These are phyloP conservation scores for Polyplosphaeria fusca DNA, from an alignment of 495 filamentous ascomycete genomes.

Conservation along the genomic window DNA sequence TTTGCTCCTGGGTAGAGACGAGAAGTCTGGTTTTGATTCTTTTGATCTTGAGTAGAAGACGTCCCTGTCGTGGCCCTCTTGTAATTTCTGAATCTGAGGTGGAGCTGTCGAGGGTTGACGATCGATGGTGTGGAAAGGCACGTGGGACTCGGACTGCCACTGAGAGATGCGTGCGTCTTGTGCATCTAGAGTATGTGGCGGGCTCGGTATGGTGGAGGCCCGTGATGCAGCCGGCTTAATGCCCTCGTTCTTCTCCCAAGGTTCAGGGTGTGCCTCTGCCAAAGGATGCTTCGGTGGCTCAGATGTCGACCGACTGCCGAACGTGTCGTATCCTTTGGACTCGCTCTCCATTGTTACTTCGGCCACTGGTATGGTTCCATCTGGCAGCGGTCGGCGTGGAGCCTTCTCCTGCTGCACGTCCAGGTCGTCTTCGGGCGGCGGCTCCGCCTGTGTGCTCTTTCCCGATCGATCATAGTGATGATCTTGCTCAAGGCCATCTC, in stretches of 20 bases:
- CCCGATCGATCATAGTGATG: slow-evolving; percentile 44
- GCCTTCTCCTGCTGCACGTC: slow-evolving; percentile 46
- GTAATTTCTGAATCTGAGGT: slow-evolving; percentile 32
- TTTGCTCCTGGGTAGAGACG: slow-evolving; percentile 57
- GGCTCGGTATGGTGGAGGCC: slow-evolving; percentile 37
- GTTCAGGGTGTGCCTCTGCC: slow-evolving; percentile 2
- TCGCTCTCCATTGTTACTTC: slow-evolving; percentile 7
- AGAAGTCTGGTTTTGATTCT: slow-evolving; percentile 47
- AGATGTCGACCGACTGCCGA: slow-evolving; percentile 19
- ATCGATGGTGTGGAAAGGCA: slow-evolving; percentile 50
- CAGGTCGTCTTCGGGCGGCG: slow-evolving; percentile 37
- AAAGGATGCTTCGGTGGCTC: slow-evolving; percentile 35
- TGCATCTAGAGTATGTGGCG: slow-evolving; percentile 6
- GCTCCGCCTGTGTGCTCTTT: slow-evolving; percentile 35
- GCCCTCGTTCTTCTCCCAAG: slow-evolving; percentile 11
- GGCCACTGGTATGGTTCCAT: slow-evolving; percentile 45
- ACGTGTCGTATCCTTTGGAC: slow-evolving; percentile 26
- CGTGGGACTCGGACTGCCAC: slow-evolving; percentile 53
- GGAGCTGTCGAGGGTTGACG: slow-evolving; percentile 26
- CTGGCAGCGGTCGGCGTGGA: slow-evolving; percentile 42
- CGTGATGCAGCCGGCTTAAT: slow-evolving; percentile 37
- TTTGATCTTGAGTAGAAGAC: slow-evolving; percentile 55
- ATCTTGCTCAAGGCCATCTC: slow-evolving; percentile 46
- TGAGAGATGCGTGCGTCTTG: slow-evolving; percentile 49
- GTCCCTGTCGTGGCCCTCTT: slow-evolving; percentile 52